Conservation (phyloP, 164 flowering plant species). For the Aristolochia californica region DNA sequence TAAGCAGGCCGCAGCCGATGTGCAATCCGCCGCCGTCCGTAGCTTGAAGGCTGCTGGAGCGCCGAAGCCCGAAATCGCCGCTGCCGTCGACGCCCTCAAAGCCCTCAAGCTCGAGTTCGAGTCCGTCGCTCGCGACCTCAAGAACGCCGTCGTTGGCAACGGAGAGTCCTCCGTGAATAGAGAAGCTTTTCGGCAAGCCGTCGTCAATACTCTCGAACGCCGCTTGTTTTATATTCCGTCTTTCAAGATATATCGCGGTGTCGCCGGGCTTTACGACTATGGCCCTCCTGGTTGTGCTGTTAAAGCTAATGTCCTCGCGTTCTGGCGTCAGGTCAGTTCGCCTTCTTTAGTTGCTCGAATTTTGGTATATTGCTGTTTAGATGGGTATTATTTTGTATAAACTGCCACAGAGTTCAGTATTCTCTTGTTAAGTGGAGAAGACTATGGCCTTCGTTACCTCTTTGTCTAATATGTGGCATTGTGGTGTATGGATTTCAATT, state of each 20-base stretch:
- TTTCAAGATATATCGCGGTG: slow-evolving; percentile 88
- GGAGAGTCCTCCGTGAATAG: slow-evolving; percentile 15
- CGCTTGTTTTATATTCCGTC: slow-evolving; percentile 77
- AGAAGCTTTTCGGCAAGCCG: slow-evolving; percentile 69
- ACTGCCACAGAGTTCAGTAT: too few species aligned
- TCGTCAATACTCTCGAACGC: slow-evolving; percentile 72
- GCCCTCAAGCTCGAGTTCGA: slow-evolving; percentile 43
- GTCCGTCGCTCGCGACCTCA: slow-evolving; percentile 32
- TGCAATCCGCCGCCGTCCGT: slow-evolving; percentile 34
- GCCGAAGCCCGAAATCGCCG: slow-evolving; percentile 26
- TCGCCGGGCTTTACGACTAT: slow-evolving; percentile 87
- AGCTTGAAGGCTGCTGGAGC: slow-evolving; percentile 3
- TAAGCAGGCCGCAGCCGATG: slow-evolving; percentile 36
- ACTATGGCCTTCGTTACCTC: too few species aligned
- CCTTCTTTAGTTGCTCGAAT: background rate
- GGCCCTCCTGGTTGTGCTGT: slow-evolving; percentile 97
- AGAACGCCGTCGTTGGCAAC: slow-evolving; percentile 17
- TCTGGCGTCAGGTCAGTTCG: slow-evolving; percentile 86
- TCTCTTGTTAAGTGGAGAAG: too few species aligned
- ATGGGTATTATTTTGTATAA: too few species aligned
- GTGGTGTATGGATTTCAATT: too few species aligned
- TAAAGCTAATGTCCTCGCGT: slow-evolving; percentile 77
- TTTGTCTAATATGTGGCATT: too few species aligned
- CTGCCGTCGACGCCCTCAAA: slow-evolving; percentile 36
- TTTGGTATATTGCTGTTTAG: background rate